Evolutionary conservation across 1,284 basidiomycete species (phyloP).

Genomic region (Trametes polyzona): DNA sequence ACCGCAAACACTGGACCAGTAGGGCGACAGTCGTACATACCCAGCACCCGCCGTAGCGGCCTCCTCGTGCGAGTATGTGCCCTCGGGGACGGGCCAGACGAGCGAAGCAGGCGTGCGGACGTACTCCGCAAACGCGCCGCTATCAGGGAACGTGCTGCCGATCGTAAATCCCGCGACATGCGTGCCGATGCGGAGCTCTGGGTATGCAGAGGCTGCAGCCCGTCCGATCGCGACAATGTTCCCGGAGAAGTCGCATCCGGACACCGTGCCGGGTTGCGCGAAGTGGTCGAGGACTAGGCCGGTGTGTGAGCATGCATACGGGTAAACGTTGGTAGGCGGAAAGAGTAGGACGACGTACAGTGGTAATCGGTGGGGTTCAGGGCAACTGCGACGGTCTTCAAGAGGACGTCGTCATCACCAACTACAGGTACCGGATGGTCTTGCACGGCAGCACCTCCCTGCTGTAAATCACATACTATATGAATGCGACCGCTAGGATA

Average conservation of each 20-base stretch:
- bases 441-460: conserved; percentile 21
- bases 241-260: conserved; percentile 34
- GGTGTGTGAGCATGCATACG: no score
- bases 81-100: conserved; percentile 39
- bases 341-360: conserved; percentile 16
- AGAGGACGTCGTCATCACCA: conserved; percentile 32
- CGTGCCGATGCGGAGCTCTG: conserved; percentile 29
- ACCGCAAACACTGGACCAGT: neutral
- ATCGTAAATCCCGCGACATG: conserved; percentile 32
- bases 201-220: conserved; percentile 21
- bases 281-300: neutral
- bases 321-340: no score
- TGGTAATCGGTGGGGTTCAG: conserved; percentile 37
- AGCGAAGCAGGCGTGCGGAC: conserved; percentile 36
- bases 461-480: conserved; percentile 1
- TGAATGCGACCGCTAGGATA: neutral
- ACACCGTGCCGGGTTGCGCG: conserved; percentile 22
- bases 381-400: conserved; percentile 30
- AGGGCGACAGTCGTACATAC: conserved; percentile 27
- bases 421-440: conserved; percentile 31
- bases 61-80: conserved; percentile 35
- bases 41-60: conserved; percentile 41
- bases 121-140: conserved; percentile 47
- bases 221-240: conserved; percentile 28
- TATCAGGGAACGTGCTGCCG: conserved; percentile 29